A percentile compares a stretch with the other conserved stretches of the same genome.
phyloP scores from a whole-genome alignment of 106 monocot genomes.

The Apostasia ramifera region DNA sequence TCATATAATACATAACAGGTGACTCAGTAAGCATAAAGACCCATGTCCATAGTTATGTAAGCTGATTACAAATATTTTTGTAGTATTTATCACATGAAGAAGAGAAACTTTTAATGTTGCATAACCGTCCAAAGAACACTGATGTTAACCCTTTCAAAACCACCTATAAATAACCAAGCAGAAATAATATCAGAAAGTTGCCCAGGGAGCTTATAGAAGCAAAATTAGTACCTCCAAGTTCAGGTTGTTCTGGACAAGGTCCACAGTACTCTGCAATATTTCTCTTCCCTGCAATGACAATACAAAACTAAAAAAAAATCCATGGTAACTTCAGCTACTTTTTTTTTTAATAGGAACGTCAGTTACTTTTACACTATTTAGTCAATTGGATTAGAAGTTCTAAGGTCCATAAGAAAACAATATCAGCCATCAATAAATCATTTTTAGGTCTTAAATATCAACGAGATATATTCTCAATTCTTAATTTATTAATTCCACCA shows the following conservation, averaged over 20 bases:
- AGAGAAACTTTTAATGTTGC: no score
- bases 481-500: not conserved
- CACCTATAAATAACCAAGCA: no score
- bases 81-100: no score
- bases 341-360: not conserved
- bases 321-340: not conserved
- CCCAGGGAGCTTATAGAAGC: not conserved
- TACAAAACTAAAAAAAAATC: not conserved
- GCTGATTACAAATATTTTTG: no score
- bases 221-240: constrained; percentile 71
- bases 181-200: not conserved
- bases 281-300: constrained; percentile 72
- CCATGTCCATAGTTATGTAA: no score
- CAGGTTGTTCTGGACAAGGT: constrained; percentile 88
- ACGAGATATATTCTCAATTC: not conserved
- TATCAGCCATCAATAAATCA: no score
- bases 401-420: no score
- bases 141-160: no score
- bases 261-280: constrained; percentile 94
- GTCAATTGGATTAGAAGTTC: not conserved
- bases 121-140: no score
- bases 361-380: not conserved
- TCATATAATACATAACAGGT: no score
- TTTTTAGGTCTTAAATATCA: no score
- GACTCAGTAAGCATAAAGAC: no score